Conservation (phyloP, 2,329 filamentous ascomycete species). For the Fusarium albosuccineum region DNA sequence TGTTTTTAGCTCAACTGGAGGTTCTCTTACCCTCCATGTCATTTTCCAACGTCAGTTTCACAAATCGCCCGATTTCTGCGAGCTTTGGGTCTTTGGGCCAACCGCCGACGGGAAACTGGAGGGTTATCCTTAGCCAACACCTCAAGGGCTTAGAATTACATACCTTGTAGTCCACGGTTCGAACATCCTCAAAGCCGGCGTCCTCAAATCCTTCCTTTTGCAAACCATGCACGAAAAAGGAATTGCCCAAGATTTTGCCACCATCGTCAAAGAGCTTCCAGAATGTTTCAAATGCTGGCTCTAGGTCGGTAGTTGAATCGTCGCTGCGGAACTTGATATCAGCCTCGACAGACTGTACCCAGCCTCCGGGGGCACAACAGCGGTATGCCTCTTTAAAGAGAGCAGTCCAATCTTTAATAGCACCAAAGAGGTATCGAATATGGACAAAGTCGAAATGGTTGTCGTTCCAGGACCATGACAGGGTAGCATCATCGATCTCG, state of each 20-base stretch:
- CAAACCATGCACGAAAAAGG: constrained; percentile 1
- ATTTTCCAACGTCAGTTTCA: constrained; percentile 7
- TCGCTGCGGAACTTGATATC: constrained; percentile 5
- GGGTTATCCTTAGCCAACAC: not conserved
- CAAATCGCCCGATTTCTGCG: constrained; percentile 21
- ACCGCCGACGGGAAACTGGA: constrained; percentile 9
- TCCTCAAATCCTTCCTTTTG: constrained; percentile 6
- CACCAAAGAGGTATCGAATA: constrained; percentile 9
- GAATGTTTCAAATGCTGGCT: not conserved
- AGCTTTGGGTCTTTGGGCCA: constrained; percentile 27
- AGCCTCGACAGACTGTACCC: constrained; percentile 7
- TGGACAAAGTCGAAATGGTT: constrained; percentile 10
- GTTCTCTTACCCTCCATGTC: constrained; percentile 1
- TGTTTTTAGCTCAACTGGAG: not conserved
- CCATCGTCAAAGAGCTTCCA: not conserved
- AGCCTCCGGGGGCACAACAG: constrained; percentile 3
- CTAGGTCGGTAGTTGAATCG: not conserved
- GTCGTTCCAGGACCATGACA: constrained; percentile 1
- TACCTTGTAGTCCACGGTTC: constrained; percentile 6
- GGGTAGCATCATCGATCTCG: constrained; percentile 8
- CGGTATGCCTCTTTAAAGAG: constrained; percentile 13
- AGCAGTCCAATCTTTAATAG: constrained; percentile 2
- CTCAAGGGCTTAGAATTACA: not conserved
- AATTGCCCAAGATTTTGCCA: not conserved
- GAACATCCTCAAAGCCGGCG: not conserved